These are phyloP conservation scores for Brasenia schreberi DNA, from an alignment of 164 flowering plant genomes.

Conservation along the genomic window DNA sequence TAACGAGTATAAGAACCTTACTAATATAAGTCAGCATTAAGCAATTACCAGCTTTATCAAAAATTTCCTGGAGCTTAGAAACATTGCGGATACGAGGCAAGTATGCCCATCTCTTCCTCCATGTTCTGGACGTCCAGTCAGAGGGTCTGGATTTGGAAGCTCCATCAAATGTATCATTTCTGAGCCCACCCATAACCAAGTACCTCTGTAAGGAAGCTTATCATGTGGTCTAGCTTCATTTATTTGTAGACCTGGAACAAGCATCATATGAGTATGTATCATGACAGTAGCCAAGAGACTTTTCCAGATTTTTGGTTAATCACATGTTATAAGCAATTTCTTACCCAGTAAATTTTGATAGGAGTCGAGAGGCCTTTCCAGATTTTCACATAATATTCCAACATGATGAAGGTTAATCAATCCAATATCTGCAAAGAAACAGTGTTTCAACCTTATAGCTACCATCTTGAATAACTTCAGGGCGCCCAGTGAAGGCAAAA, in stretches of 20 bases:
- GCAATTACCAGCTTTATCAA: constrained; percentile 65
- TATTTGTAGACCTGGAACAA: constrained; percentile 28
- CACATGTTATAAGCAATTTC: background rate
- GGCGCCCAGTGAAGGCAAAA: too few relatives aligned
- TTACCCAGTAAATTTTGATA: constrained; percentile 82
- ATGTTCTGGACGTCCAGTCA: constrained; percentile 78
- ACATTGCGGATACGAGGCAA: constrained; percentile 74
- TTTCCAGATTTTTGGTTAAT: background rate
- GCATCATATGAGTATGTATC: background rate
- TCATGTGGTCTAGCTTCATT: constrained; percentile 96
- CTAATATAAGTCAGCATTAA: background rate
- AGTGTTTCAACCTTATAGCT: too few relatives aligned
- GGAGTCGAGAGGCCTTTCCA: constrained; percentile 76
- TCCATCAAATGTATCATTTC: constrained; percentile 99
- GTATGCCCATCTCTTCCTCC: constrained; percentile 95
- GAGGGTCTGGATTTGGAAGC: constrained; percentile 97
- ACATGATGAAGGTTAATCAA: constrained; percentile 83
- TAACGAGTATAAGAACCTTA: too few relatives aligned
- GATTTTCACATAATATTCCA: constrained; percentile 79
- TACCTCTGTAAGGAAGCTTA: constrained; percentile 95
- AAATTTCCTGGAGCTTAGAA: constrained; percentile 62
- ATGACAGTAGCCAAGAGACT: background rate
- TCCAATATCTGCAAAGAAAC: constrained; percentile 55
- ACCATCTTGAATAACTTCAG: too few relatives aligned
- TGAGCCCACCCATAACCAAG: constrained; percentile 98